Percentiles rank a stretch among this genome's conserved stretches.
Evolutionary conservation across 139 green algal genomes (phyloP).

Genomic region (Limnomonas spitsbergensis): DNA sequence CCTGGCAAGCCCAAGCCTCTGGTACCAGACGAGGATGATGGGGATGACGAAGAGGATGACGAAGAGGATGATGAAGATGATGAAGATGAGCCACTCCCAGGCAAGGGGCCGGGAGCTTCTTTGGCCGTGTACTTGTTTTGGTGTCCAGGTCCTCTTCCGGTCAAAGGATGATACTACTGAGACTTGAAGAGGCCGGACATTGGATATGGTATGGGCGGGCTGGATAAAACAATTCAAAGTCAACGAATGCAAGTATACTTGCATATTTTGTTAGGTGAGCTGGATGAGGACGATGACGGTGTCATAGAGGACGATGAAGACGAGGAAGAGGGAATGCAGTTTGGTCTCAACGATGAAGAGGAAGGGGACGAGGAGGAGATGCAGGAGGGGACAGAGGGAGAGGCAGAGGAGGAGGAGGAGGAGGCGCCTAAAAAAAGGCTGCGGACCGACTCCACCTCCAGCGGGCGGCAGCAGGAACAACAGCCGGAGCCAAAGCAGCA

Average conservation of each 20-base stretch:
- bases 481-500: neutral
- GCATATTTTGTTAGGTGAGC: conserved; percentile 30
- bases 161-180: too few species aligned
- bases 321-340: conserved; percentile 6
- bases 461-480: conserved; percentile 24
- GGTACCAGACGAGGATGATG: conserved; percentile 12
- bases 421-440: conserved; percentile 5
- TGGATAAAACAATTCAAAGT: too few species aligned
- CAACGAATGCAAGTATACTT: too few species aligned
- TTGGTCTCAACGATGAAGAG: conserved; percentile 23
- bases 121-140: neutral
- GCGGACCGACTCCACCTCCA: neutral
- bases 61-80: conserved; percentile 24
- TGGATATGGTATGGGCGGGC: too few species aligned
- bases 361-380: conserved; percentile 23
- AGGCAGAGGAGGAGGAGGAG: conserved; percentile 11
- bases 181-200: too few species aligned
- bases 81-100: conserved; percentile 41
- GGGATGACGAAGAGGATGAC: conserved; percentile 32
- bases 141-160: too few species aligned
- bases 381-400: conserved; percentile 16
- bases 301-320: conserved; percentile 20
- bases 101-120: conserved; percentile 17
- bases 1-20: too few species aligned
- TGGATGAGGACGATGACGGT: conserved; percentile 42